Evolutionary conservation across 305 asterid genomes (phyloP).

Genomic region (Stenogyne calaminthoides): DNA sequence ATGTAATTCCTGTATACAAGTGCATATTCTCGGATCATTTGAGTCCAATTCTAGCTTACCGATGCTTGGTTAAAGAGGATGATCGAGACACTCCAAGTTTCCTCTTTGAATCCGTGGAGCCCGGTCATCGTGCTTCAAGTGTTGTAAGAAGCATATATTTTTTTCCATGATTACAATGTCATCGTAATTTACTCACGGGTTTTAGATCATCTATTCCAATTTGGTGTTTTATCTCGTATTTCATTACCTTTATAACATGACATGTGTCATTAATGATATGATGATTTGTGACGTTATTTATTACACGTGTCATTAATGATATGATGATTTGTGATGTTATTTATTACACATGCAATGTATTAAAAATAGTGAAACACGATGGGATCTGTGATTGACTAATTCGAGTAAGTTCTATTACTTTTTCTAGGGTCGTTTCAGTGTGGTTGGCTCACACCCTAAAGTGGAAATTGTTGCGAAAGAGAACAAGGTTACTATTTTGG

Average conservation of each 20-base stretch:
- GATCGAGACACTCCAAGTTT: slow-evolving; percentile 89
- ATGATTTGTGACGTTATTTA: too few relatives aligned
- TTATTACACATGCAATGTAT: too few relatives aligned
- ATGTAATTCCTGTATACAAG: slow-evolving; percentile 64
- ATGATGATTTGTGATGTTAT: too few relatives aligned
- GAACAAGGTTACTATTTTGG: slow-evolving; percentile 64
- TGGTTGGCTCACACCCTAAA: slow-evolving; percentile 78
- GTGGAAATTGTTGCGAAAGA: slow-evolving; percentile 82
- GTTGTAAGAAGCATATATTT: slow-evolving; percentile 51
- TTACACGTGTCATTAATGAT: too few relatives aligned
- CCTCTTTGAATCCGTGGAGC: slow-evolving; percentile 83
- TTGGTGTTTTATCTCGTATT: too few relatives aligned
- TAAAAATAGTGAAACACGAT: too few relatives aligned
- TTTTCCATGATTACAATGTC: neutral
- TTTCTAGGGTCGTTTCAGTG: slow-evolving; percentile 86
- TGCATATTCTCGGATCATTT: slow-evolving; percentile 87
- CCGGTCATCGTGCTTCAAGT: slow-evolving; percentile 59
- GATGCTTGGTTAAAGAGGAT: slow-evolving; percentile 87
- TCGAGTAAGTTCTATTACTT: neutral
- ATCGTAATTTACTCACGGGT: neutral
- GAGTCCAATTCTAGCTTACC: slow-evolving; percentile 93
- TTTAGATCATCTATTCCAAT: too few relatives aligned
- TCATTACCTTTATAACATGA: too few relatives aligned
- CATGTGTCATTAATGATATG: too few relatives aligned
- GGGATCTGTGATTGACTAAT: neutral